phyloP scores from a whole-genome alignment of 1,139 yeast genomes.

The Ogataea hybrid region DNA sequence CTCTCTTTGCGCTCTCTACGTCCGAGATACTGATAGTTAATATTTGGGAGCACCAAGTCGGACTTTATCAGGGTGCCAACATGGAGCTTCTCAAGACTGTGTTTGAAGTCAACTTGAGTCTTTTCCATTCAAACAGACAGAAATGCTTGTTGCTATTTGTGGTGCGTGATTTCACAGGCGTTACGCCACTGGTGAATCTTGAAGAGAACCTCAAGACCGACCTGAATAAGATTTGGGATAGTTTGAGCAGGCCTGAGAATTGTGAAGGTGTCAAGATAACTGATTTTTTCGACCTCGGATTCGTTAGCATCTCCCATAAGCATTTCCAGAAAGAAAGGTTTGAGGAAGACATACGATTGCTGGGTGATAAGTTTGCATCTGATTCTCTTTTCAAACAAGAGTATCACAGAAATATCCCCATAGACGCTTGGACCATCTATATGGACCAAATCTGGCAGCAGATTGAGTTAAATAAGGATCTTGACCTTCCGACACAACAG shows the following conservation, averaged over 20 bases:
- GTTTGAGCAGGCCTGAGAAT: slow-evolving; percentile 69
- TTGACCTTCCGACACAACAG: slow-evolving; percentile 96
- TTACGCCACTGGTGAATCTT: slow-evolving; percentile 76
- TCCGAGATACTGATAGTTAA: slow-evolving; percentile 88
- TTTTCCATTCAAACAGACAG: slow-evolving; percentile 61
- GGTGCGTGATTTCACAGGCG: slow-evolving; percentile 87
- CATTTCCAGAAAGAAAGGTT: slow-evolving; percentile 77
- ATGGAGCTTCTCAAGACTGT: slow-evolving; percentile 95
- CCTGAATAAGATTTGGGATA: slow-evolving; percentile 73
- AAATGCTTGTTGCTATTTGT: slow-evolving; percentile 82
- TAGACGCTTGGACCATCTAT: slow-evolving; percentile 95
- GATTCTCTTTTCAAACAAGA: slow-evolving; percentile 57
- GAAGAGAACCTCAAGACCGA: slow-evolving; percentile 68
- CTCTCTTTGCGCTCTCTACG: slow-evolving; percentile 89
- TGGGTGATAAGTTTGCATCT: slow-evolving; percentile 58
- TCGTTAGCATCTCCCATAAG: slow-evolving; percentile 83
- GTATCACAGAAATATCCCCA: slow-evolving; percentile 84
- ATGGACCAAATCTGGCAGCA: slow-evolving; percentile 94
- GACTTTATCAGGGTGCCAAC: slow-evolving; percentile 95
- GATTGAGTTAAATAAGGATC: slow-evolving; percentile 86
- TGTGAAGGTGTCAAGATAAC: slow-evolving; percentile 50
- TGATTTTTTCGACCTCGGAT: slow-evolving; percentile 84
- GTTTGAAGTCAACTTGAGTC: slow-evolving; percentile 86
- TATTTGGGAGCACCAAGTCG: slow-evolving; percentile 97
- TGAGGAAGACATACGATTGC: slow-evolving; percentile 52